These are phyloP conservation scores for Penicillium chermesinum DNA, from an alignment of 495 filamentous ascomycete genomes.

Conservation along the genomic window DNA sequence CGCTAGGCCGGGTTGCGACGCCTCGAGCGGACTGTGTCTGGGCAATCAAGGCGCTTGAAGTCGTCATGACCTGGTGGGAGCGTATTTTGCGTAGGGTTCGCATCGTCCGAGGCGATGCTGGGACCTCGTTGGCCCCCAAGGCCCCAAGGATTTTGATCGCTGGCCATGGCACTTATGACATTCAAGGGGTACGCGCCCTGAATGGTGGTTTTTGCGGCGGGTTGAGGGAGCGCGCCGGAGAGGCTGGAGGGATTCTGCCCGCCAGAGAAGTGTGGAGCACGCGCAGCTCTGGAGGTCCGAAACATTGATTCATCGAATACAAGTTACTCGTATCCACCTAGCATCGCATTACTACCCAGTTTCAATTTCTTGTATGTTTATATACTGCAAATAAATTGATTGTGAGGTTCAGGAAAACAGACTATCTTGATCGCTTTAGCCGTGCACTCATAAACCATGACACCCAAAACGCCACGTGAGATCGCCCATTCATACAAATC, in stretches of 20 bases:
- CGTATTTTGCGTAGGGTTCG: conserved; percentile 49
- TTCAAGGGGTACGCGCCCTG: conserved; percentile 4
- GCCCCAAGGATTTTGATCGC: conserved; percentile 20
- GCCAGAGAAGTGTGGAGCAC: conserved; percentile 18
- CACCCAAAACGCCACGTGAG: not conserved
- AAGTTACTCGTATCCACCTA: too few species aligned
- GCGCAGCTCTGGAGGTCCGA: not conserved
- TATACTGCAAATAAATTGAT: too few species aligned
- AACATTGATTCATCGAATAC: not conserved
- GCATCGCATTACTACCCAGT: too few species aligned
- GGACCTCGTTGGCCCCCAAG: conserved; percentile 29
- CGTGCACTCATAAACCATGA: not conserved
- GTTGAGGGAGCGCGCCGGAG: conserved; percentile 5
- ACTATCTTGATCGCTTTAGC: not conserved
- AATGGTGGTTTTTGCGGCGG: conserved; percentile 5
- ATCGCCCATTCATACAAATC: conserved; percentile 8
- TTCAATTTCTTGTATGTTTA: too few species aligned
- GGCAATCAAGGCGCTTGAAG: conserved; percentile 24
- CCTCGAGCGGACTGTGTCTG: conserved; percentile 38
- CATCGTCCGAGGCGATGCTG: conserved; percentile 44
- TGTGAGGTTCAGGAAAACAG: not conserved
- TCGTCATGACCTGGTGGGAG: conserved; percentile 46
- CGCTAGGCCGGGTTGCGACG: conserved; percentile 15
- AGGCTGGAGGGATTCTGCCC: conserved; percentile 29
- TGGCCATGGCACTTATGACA: conserved; percentile 20